These are phyloP conservation scores for Yamadazyma sp. DNA, from an alignment of 1,139 yeast genomes.

Conservation along the genomic window DNA sequence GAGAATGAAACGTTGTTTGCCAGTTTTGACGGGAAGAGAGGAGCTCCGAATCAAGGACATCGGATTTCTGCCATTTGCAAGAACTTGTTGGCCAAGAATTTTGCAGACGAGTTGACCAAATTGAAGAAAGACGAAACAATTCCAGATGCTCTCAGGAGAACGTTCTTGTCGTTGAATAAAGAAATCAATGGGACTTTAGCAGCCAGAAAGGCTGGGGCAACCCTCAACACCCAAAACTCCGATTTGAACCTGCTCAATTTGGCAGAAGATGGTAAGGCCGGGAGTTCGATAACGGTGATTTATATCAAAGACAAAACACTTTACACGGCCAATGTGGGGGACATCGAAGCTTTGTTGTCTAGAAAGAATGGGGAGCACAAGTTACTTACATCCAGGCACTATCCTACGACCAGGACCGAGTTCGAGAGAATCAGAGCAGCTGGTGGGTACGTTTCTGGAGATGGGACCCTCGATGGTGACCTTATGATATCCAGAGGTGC, in stretches of 20 bases:
- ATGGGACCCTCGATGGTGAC: slow-evolving; percentile 82
- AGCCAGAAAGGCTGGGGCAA: slow-evolving; percentile 33
- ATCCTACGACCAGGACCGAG: slow-evolving; percentile 78
- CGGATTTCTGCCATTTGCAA: slow-evolving; percentile 73
- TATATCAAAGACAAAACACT: slow-evolving; percentile 71
- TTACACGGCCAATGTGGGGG: slow-evolving; percentile 90
- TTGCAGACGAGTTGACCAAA: slow-evolving; percentile 62
- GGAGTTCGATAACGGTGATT: slow-evolving; percentile 80
- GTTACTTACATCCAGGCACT: slow-evolving; percentile 75
- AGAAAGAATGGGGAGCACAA: slow-evolving; percentile 78
- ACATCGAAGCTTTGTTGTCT: slow-evolving; percentile 78
- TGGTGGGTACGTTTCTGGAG: slow-evolving; percentile 87
- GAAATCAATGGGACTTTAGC: slow-evolving; percentile 58
- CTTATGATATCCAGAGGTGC: slow-evolving; percentile 86
- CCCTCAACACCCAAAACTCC: slow-evolving; percentile 23
- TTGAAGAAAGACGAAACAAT: slow-evolving; percentile 45
- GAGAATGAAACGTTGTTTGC: slow-evolving; percentile 73
- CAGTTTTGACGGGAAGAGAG: slow-evolving; percentile 81
- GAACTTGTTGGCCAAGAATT: slow-evolving; percentile 62
- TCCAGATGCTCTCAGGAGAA: slow-evolving; percentile 72
- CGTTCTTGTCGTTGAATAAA: slow-evolving; percentile 77
- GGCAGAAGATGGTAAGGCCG: slow-evolving; percentile 73
- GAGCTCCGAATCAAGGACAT: slow-evolving; percentile 58
- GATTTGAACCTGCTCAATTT: slow-evolving; percentile 48
- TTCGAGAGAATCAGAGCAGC: slow-evolving; percentile 85